Base-by-base conservation (phyloP, 2,329 filamentous ascomycete species). In the Westerdykella sp. region DNA sequence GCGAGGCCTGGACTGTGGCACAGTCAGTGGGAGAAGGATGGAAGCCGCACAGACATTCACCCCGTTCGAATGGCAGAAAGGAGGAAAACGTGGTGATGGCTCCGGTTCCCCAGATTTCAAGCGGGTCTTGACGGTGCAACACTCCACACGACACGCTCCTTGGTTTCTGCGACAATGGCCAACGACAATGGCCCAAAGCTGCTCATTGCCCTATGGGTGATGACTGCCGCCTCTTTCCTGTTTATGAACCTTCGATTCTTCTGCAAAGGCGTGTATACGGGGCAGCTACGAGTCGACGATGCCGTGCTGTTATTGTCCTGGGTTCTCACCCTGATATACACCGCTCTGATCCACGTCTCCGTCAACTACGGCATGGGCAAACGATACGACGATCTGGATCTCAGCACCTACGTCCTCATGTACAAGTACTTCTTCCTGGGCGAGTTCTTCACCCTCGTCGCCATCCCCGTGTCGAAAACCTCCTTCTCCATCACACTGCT, bases 121-220 rank as follows among this genome's bases (percentile, higher is more conserved):
- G 25, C 7, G 25, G 25, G 25, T 28, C 25, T 28, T 12, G 11
- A 28, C 7, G 25, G 25, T 28, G 25, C 25, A 28, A 28, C 25
- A 10, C 25, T 28, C 9, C 7, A 28, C 25, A 28, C 11, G 2
- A 4, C 25, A 10, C 25, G 9, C 25, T 28, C 25, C 9, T 12
- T 7, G 9, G 25, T 28, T 12, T 4, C 25, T 7, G 25, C 7
- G 11, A 28, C 3, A 28, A 47, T 50, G 48, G 43, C 37, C 9
- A 42, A 48, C 7, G 31, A 13, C 30, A 50, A 50, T 35, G 43
- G 43, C 12, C 36, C 40, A 7, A 36, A 34, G 21, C 35, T 41
- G 59, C 77, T 77, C 18, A 30, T 25, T 60, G n/a, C 45, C 23
- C 37, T 50, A 21, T 52, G 49, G 49, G 31, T 25, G 2, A 31